These are phyloP conservation scores for Fusarium sp. DNA, from an alignment of 2,329 filamentous ascomycete genomes.

Conservation along the genomic window DNA sequence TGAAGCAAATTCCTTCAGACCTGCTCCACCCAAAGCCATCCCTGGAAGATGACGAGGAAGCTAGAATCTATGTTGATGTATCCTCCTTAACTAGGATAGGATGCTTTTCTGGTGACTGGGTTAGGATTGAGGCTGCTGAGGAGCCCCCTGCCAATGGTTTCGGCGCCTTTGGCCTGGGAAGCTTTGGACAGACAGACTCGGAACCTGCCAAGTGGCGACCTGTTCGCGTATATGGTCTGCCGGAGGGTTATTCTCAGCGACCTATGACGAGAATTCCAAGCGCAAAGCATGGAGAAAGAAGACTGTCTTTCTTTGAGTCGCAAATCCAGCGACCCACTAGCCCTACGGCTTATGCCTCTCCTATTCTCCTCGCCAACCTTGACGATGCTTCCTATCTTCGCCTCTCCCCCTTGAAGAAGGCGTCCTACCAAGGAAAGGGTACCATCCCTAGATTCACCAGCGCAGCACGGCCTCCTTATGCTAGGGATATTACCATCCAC, in stretches of 20 bases:
- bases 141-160: constrained; percentile 78
- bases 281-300: constrained; percentile 63
- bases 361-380: constrained; percentile 87
- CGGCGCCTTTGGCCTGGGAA: constrained; percentile 75
- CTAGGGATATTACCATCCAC: constrained; percentile 83
- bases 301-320: constrained; percentile 74
- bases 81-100: constrained; percentile 87
- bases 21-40: constrained; percentile 86
- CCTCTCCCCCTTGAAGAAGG: constrained; percentile 75
- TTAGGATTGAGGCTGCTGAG: constrained; percentile 81
- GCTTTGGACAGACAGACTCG: constrained; percentile 65
- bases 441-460: constrained; percentile 68
- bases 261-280: constrained; percentile 71
- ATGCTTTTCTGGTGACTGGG: constrained; percentile 98
- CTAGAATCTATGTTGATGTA: constrained; percentile 91
- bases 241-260: constrained; percentile 76
- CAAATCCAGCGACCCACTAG: constrained; percentile 72
- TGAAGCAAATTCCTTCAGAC: constrained; percentile 78
- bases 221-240: constrained; percentile 88
- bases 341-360: constrained; percentile 80
- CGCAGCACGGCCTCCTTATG: constrained; percentile 68
- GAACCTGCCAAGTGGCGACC: constrained; percentile 80
- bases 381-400: constrained; percentile 82
- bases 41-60: constrained; percentile 84
- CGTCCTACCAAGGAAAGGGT: constrained; percentile 61